Evolutionary conservation across 768 basidiomycete genomes (phyloP).

Genomic region (Rhizopogon salebrosus): DNA sequence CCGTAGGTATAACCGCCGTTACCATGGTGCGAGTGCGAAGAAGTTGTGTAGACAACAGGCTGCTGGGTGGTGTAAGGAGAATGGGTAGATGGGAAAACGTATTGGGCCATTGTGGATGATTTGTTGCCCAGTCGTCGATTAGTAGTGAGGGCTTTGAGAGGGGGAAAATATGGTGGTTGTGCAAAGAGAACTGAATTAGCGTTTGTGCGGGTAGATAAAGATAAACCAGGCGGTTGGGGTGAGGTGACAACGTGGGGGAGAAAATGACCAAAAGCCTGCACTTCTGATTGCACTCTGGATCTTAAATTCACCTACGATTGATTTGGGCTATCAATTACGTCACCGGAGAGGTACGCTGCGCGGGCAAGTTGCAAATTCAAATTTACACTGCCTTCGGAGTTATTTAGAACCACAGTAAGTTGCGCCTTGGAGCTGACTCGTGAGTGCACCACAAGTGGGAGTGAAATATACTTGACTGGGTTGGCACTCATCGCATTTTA

Average conservation of each 20-base stretch:
- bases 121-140: not conserved
- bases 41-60: conserved; percentile 5
- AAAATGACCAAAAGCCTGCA: not conserved
- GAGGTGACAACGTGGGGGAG: not conserved
- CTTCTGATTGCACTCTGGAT: not conserved
- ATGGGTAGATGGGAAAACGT: conserved; percentile 17
- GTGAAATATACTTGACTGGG: not conserved
- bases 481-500: not conserved
- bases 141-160: not conserved
- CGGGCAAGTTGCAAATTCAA: too few relatives aligned
- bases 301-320: too few relatives aligned
- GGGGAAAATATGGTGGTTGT: not conserved
- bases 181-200: not conserved
- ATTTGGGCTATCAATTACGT: too few relatives aligned
- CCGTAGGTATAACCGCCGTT: not conserved
- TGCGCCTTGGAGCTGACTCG: too few relatives aligned
- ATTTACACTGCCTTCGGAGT: too few relatives aligned
- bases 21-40: not conserved
- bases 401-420: too few relatives aligned
- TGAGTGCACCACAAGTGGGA: too few relatives aligned
- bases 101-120: conserved; percentile 13
- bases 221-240: not conserved
- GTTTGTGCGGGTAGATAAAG: not conserved
- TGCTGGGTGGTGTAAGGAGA: not conserved
- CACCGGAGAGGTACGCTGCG: too few relatives aligned